Conservation (phyloP, 23 red algal species). For the Chondrus crispus region DNA sequence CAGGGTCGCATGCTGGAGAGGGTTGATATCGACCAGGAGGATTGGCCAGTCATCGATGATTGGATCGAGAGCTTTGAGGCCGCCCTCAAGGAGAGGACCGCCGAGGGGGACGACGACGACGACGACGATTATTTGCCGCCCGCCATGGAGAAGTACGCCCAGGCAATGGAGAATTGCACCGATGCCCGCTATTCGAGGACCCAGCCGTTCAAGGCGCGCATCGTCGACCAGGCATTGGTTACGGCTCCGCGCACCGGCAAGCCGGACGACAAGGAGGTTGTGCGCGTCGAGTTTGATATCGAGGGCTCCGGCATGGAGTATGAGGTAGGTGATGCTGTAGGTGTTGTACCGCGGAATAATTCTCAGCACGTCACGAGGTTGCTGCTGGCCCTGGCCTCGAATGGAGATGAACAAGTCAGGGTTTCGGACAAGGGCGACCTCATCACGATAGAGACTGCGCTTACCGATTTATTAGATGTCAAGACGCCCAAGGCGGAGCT, state of each 20-base stretch:
- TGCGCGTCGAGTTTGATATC: slow-evolving; percentile 67
- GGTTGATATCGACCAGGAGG: slow-evolving; percentile 79
- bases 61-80: slow-evolving; percentile 45
- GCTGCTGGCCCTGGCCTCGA: slow-evolving; percentile 56
- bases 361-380: slow-evolving; percentile 50
- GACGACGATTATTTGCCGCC: slow-evolving; percentile 40
- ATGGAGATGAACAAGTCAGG: slow-evolving; percentile 65
- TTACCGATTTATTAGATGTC: slow-evolving; percentile 46
- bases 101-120: background rate
- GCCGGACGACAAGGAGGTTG: slow-evolving; percentile 58
- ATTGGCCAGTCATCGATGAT: slow-evolving; percentile 76
- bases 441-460: slow-evolving; percentile 23
- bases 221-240: slow-evolving; percentile 48
- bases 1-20: slow-evolving; percentile 1
- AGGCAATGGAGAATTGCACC: background rate
- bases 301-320: slow-evolving; percentile 42
- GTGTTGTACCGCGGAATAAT: slow-evolving; percentile 74
- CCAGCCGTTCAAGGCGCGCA: slow-evolving; percentile 59
- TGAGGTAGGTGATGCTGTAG: slow-evolving; percentile 81
- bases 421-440: background rate
- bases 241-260: background rate
- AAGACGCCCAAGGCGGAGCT: slow-evolving; percentile 15
- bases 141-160: slow-evolving; percentile 43
- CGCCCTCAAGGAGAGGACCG: slow-evolving; percentile 3
- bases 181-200: slow-evolving; percentile 33